Evolutionary conservation across 345 rosid genomes (phyloP).

Genomic region (Gossypioides kirkii): DNA sequence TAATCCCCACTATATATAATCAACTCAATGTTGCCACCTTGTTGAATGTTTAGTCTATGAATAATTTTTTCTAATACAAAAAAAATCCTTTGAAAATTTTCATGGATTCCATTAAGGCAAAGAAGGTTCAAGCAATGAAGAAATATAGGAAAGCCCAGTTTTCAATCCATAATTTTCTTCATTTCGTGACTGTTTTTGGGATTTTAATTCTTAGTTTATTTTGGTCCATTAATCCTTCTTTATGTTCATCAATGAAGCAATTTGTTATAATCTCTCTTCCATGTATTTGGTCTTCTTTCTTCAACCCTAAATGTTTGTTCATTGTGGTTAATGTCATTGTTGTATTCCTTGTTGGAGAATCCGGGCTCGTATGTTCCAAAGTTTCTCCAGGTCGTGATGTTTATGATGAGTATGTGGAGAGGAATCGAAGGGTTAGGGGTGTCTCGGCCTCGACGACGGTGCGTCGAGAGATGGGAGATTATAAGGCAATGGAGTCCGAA

Average conservation of each 20-base stretch:
- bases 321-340: constrained; percentile 48
- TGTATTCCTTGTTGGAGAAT: constrained; percentile 47
- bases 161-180: constrained; percentile 15
- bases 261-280: constrained; percentile 26
- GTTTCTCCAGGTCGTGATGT: constrained; percentile 16
- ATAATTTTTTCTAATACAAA: background rate
- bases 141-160: constrained; percentile 19
- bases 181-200: constrained; percentile 11
- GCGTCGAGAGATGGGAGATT: constrained; percentile 1
- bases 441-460: background rate
- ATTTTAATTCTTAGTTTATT: constrained; percentile 7
- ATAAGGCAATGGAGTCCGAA: background rate
- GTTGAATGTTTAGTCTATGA: constrained; percentile 17
- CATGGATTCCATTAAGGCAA: constrained; percentile 7
- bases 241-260: constrained; percentile 19
- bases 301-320: constrained; percentile 43
- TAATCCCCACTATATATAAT: constrained; percentile 8
- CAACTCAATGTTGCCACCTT: constrained; percentile 15
- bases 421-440: constrained; percentile 20
- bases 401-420: constrained; percentile 44
- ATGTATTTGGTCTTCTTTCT: constrained; percentile 20
- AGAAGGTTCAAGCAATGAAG: constrained; percentile 22
- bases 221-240: constrained; percentile 20
- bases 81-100: background rate
- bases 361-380: constrained; percentile 20